Conservation (phyloP, 1,284 basidiomycete species). For the Boletellus sp. region DNA sequence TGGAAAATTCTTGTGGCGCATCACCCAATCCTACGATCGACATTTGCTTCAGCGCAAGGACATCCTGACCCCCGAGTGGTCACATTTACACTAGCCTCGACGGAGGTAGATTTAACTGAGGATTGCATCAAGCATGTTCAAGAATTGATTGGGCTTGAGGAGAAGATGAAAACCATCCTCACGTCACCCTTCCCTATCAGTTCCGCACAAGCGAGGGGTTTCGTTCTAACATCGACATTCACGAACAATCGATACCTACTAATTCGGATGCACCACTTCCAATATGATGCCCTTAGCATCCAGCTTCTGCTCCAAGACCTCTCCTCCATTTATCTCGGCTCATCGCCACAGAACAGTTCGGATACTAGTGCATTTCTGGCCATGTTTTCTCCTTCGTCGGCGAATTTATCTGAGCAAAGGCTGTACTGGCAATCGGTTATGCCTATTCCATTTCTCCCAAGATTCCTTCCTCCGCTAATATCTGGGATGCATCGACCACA, state of each 20-base stretch:
- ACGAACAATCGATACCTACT: slow-evolving; percentile 34
- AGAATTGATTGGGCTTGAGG: slow-evolving; percentile 22
- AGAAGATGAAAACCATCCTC: slow-evolving; percentile 35
- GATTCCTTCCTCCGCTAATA: slow-evolving; percentile 33
- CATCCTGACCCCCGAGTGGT: slow-evolving; percentile 35
- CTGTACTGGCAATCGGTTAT: slow-evolving; percentile 41
- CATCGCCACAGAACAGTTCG: slow-evolving; percentile 25
- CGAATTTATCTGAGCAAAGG: slow-evolving; percentile 32
- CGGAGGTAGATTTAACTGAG: slow-evolving; percentile 11
- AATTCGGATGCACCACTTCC: slow-evolving; percentile 47
- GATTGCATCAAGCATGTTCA: slow-evolving; percentile 23
- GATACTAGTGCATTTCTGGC: slow-evolving; percentile 36
- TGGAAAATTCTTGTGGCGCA: slow-evolving; percentile 38
- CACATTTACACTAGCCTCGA: slow-evolving; percentile 32
- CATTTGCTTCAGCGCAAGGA: slow-evolving; percentile 35
- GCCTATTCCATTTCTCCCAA: slow-evolving; percentile 27
- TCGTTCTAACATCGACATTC: slow-evolving; percentile 30
- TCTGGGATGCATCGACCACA: not conserved
- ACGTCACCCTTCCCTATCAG: slow-evolving; percentile 35
- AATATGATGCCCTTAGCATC: slow-evolving; percentile 52
- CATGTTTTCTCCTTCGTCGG: slow-evolving; percentile 23
- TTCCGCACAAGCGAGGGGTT: slow-evolving; percentile 34
- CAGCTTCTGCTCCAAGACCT: slow-evolving; percentile 43
- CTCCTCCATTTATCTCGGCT: slow-evolving; percentile 33
- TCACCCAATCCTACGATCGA: slow-evolving; percentile 44